Conservation (phyloP, 2,329 filamentous ascomycete genomes). For the Penicillium sp. region DNA sequence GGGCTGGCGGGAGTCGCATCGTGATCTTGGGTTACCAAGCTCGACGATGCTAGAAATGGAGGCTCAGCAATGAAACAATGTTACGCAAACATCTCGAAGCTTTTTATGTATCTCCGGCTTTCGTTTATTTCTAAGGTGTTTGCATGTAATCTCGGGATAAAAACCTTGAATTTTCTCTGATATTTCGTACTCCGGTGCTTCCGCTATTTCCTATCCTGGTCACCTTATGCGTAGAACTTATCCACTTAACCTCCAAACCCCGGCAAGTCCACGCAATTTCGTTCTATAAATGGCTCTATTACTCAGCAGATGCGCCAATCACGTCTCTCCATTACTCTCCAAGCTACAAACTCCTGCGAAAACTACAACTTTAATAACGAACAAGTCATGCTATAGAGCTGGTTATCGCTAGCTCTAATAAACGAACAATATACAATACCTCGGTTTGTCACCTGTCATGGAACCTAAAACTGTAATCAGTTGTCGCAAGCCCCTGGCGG, state of each 20-base stretch:
- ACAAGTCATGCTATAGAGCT: neutral
- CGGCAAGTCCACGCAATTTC: neutral
- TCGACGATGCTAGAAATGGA: conserved; percentile 9
- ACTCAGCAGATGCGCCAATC: neutral
- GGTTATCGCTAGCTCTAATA: neutral
- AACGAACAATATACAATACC: neutral
- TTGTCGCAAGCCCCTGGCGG: conserved; percentile 9
- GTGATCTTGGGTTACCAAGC: neutral
- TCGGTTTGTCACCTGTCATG: conserved; percentile 3
- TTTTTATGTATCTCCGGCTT: conserved; percentile 2
- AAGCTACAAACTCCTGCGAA: neutral
- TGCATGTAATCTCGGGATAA: neutral
- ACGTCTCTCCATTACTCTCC: neutral
- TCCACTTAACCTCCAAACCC: neutral
- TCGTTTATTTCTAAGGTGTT: neutral
- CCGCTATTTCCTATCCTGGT: neutral
- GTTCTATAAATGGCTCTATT: conserved; percentile 7
- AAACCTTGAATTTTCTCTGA: neutral
- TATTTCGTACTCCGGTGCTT: neutral
- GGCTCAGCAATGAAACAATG: conserved; percentile 16
- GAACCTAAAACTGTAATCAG: conserved; percentile 8
- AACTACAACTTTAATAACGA: neutral
- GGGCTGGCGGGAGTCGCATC: conserved; percentile 13
- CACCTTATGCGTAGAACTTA: neutral
- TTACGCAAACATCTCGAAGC: conserved; percentile 3